Evolutionary conservation across 139 green algal species (phyloP).

Genomic region (Protoeuglena noctilucae): DNA sequence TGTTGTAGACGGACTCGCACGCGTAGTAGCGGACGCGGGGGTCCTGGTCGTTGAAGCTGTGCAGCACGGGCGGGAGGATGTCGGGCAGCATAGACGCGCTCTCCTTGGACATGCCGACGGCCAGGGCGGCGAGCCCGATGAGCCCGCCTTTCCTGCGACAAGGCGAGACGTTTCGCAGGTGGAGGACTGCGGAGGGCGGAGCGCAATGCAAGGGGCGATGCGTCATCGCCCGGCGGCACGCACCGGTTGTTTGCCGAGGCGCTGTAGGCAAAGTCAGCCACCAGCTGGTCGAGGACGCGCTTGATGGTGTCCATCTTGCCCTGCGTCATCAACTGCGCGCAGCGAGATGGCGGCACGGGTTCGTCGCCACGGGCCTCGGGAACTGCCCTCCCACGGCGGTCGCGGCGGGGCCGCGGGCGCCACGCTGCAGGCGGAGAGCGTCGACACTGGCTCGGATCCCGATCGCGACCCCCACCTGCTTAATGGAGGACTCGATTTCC

Average conservation of each 20-base stretch:
- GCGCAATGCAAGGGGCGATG: too few species aligned
- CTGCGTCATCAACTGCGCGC: background rate
- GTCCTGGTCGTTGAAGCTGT: conserved; percentile 67
- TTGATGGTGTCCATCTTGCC: background rate
- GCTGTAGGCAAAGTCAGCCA: background rate
- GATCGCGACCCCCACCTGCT: too few species aligned
- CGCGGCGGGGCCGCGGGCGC: too few species aligned
- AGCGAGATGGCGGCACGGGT: too few species aligned
- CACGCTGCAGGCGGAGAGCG: too few species aligned
- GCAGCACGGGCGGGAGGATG: conserved; percentile 75
- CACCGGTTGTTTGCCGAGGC: background rate
- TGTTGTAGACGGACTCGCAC: conserved; percentile 92
- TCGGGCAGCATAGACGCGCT: conserved; percentile 27
- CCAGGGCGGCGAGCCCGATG: conserved; percentile 76
- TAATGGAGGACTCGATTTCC: background rate
- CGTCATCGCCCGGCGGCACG: too few species aligned
- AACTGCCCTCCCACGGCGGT: too few species aligned
- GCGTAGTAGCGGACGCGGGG: conserved; percentile 85
- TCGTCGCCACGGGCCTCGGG: too few species aligned
- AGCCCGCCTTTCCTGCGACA: conserved; percentile 66
- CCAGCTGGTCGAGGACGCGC: background rate
- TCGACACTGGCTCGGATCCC: too few species aligned
- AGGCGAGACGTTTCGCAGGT: background rate
- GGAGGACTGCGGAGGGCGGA: too few species aligned
- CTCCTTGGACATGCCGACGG: conserved; percentile 62